Base-by-base conservation (phyloP, 768 basidiomycete species). In the Mrakia frigida region DNA sequence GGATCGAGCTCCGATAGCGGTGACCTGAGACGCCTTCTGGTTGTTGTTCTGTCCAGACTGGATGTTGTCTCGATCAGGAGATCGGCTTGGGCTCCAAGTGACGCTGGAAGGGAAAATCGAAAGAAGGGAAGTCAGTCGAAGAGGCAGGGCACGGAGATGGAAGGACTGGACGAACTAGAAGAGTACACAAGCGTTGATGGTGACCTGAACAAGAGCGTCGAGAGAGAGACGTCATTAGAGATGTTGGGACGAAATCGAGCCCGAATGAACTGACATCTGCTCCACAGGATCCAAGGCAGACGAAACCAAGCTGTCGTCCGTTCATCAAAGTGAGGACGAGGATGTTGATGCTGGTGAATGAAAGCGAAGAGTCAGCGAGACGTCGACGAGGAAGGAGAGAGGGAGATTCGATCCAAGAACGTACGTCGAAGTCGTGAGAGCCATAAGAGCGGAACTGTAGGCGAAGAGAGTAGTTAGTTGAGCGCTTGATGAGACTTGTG, bases 121-220 rank as follows among this genome's bases (percentile, higher is more conserved):
- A 2, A 5, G 68, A 28, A 39, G 37, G 25, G 21, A 6, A n/a
- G 56, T 23, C 31, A 33, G 46, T n/a, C 41, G 18, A 9, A 6
- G n/a, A 2, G n/a, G 11, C 9, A 5, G 6, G 28, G 21, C 4
- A 59, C 1, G 31, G 46, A 21, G 33, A 7, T 3, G 23, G 11
- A 10, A 73, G 39, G 16, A 18, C 70, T 85, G 85, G 6, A 87
- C 86, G 86, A 14, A 41, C 71, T 86, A 87, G 82, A 85, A 87
- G 50, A 87, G 82, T 2, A 86, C 86, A 50, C 83, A 75, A 16
- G 87, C 86, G 78, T 87, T 87, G 77, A 87, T 74, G 69, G 87
- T 83, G 56, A 56, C 56, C 56, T 56, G n/a, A 28, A 25, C 18
- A 21, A 56, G n/a, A 28, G 13, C 39, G 25, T 6, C 3, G 46